phyloP scores from a whole-genome alignment of 176 grass and related monocot genomes.

The Chrysopogon serrulatus region DNA sequence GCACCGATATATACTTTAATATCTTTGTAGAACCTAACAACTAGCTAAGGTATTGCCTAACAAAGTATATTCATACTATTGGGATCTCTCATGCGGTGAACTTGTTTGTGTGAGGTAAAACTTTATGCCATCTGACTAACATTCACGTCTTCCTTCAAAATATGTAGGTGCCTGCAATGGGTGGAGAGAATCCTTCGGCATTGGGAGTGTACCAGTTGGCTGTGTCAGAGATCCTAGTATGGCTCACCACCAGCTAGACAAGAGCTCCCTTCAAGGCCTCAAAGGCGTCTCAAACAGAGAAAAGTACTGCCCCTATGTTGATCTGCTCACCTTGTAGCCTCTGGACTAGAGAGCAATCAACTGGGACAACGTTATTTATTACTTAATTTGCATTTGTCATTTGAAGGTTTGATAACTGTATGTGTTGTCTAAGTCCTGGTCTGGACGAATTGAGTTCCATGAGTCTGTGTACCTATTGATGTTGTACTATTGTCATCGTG shows the following conservation, averaged over 20 bases:
- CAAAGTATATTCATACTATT: not conserved
- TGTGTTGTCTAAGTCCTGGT: not conserved
- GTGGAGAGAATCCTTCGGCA: not conserved
- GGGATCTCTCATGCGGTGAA: not conserved
- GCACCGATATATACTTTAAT: not conserved
- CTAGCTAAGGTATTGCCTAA: not conserved
- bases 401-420: not conserved
- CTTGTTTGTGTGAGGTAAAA: not conserved
- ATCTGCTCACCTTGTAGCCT: not conserved
- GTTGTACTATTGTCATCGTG: not conserved
- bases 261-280: not conserved
- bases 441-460: not conserved
- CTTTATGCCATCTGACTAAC: not conserved
- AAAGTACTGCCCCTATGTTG: not conserved
- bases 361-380: not conserved
- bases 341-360: not conserved
- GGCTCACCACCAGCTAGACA: not conserved
- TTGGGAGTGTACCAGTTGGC: not conserved
- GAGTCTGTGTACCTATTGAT: not conserved
- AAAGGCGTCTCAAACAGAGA: not conserved
- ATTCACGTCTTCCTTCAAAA: not conserved
- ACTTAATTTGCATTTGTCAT: not conserved
- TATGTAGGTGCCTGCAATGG: constrained; percentile 44
- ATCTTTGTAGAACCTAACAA: not conserved
- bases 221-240: not conserved